Conservation (phyloP, 2,329 filamentous ascomycete species). For the Aureobasidium zeae region DNA sequence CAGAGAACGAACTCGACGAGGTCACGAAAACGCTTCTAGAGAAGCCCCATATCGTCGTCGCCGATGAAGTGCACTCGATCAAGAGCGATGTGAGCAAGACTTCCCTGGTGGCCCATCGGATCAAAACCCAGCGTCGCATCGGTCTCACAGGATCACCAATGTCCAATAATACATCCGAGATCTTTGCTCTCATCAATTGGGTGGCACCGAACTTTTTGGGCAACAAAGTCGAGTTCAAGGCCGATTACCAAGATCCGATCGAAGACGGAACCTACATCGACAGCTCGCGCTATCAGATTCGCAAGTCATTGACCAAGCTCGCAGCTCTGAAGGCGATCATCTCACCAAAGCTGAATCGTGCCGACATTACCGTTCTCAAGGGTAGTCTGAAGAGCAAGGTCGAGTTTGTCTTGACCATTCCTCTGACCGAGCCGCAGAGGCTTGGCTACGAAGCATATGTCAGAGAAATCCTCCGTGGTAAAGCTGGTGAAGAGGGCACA, state of each 20-base stretch:
- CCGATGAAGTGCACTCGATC: conserved; percentile 74
- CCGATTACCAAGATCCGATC: conserved; percentile 65
- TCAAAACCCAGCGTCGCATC: conserved; percentile 62
- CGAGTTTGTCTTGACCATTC: conserved; percentile 72
- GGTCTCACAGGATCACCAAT: conserved; percentile 81
- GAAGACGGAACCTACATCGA: conserved; percentile 59
- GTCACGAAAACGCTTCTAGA: conserved; percentile 45
- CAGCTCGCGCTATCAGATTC: conserved; percentile 47
- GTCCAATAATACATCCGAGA: conserved; percentile 74
- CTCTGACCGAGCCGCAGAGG: conserved; percentile 57
- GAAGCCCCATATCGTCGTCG: conserved; percentile 63
- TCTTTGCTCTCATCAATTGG: conserved; percentile 83
- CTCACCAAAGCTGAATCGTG: conserved; percentile 67
- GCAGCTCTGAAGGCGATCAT: conserved; percentile 62
- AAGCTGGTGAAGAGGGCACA: conserved; percentile 22
- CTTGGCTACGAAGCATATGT: conserved; percentile 52
- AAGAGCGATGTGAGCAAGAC: conserved; percentile 55
- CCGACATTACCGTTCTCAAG: conserved; percentile 58
- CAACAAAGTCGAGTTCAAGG: conserved; percentile 54
- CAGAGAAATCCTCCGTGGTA: conserved; percentile 28
- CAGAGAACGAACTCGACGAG: conserved; percentile 36
- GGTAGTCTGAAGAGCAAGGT: conserved; percentile 62
- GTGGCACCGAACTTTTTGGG: conserved; percentile 72
- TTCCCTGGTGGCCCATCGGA: conserved; percentile 45
- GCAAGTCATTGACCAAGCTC: conserved; percentile 56